Base-by-base conservation (phyloP, 163 green algal genomes). In the Prototheca stagnorum region DNA sequence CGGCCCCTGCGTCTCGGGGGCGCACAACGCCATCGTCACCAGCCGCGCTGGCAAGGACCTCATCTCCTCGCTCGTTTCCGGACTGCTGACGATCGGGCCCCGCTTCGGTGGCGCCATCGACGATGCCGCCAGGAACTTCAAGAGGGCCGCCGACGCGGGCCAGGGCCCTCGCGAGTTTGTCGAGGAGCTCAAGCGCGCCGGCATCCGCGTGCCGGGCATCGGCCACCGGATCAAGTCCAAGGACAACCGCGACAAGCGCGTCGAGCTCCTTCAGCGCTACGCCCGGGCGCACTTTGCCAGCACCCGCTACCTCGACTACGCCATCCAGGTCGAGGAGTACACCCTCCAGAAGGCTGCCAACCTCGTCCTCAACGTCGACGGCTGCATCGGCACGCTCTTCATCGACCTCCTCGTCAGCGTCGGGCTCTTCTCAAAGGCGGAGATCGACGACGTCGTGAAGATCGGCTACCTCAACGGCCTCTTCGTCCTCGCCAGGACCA, bases 181-280 rank as follows among this genome's bases (percentile, higher is more conserved):
- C 43, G 85, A 95, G 71, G 73, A 63, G 5, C 78, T 95, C 57
- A 95, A 95, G 56, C 74, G 67, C 47, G 64, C 80, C 58, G 85
- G 85, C 36, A 72, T 90, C 20, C 72, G 85, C 9, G 85, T 95
- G 50, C 70, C 83, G 14, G 85, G 85, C 54, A 95, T 95, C 34
- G 85, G 85, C 11, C 85, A 95, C 62, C 68, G 85, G 65, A 95
- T 95, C 67, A 95, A 95, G 77, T 78, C 47, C 65, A 89, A 88
- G 67, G 82, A 95, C 71, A 95, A 95, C 62, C 64, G 78, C 0
- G 85, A 95, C 74, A 92, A 88, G 67, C 74, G 85, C n/a, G 85
- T 95, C 52, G 81, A 92, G 78, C 74, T 95, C 60, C 72, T 95
- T 54, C 75, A 88, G 51, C 53, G 69, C 21, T 79, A 74, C 33